These are phyloP conservation scores for Myxozyma geophila DNA, from an alignment of 805 yeast species.

Conservation along the genomic window DNA sequence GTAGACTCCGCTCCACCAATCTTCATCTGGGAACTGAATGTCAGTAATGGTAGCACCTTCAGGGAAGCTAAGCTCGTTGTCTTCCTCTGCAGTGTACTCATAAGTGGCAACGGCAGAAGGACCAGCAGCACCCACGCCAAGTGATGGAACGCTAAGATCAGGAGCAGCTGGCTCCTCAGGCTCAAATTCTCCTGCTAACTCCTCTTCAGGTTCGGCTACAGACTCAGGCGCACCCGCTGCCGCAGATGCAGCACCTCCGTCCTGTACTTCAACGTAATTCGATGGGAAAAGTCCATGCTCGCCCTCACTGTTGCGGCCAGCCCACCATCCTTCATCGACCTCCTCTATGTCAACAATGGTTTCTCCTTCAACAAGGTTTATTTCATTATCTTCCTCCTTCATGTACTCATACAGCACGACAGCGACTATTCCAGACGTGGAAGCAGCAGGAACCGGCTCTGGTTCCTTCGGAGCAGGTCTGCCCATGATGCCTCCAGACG, in stretches of 20 bases:
- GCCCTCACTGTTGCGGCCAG: conserved; percentile 75
- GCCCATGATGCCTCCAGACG: conserved; percentile 36
- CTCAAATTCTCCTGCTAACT: conserved; percentile 28
- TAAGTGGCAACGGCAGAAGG: conserved; percentile 67
- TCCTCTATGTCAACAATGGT: conserved; percentile 65
- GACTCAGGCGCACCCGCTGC: conserved; percentile 30
- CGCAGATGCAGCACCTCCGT: conserved; percentile 35
- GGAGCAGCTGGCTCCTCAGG: conserved; percentile 32
- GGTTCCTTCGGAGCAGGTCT: conserved; percentile 32
- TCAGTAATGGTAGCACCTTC: conserved; percentile 83
- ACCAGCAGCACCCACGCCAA: conserved; percentile 38
- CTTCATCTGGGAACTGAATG: conserved; percentile 88
- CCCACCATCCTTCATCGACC: conserved; percentile 87
- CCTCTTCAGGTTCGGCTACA: conserved; percentile 25
- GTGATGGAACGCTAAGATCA: conserved; percentile 36
- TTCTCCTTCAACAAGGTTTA: conserved; percentile 70
- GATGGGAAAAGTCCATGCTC: conserved; percentile 86
- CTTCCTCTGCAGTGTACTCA: conserved; percentile 89
- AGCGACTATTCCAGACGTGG: conserved; percentile 53
- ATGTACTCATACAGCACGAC: conserved; percentile 80
- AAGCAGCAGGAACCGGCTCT: conserved; percentile 30
- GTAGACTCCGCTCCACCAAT: conserved; percentile 94
- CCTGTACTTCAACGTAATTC: conserved; percentile 67
- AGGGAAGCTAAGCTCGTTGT: conserved; percentile 81
- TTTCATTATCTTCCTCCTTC: conserved; percentile 77